phyloP scores from a whole-genome alignment of 345 rosid genomes.

The Citrus medica region DNA sequence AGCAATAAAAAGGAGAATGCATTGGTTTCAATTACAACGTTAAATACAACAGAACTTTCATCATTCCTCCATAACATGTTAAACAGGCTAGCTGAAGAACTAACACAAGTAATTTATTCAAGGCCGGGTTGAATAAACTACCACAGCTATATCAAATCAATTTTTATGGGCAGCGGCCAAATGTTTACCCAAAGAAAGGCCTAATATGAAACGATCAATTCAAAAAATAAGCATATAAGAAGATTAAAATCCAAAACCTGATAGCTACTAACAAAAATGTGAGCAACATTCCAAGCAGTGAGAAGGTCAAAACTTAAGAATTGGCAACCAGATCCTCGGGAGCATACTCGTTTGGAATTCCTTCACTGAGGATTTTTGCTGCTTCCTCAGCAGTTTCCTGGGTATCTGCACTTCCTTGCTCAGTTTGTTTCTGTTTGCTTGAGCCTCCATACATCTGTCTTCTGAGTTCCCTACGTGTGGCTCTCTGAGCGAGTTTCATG shows the following conservation, averaged over 20 bases:
- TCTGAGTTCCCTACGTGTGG: slow-evolving; percentile 60
- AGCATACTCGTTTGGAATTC: slow-evolving; percentile 29
- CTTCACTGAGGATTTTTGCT: slow-evolving; percentile 17
- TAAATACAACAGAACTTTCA: neutral
- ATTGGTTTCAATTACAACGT: neutral
- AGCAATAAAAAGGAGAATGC: neutral
- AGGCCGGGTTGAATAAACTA: neutral
- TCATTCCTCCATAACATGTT: neutral
- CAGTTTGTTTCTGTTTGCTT: slow-evolving; percentile 26
- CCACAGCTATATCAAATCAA: neutral
- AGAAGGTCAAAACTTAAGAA: slow-evolving; percentile 22
- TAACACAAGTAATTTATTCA: neutral
- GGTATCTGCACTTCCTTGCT: slow-evolving; percentile 22
- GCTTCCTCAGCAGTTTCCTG: slow-evolving; percentile 11
- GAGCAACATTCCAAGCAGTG: neutral
- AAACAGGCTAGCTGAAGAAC: neutral
- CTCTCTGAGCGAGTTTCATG: slow-evolving; percentile 62
- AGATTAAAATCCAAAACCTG: neutral
- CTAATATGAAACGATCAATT: neutral
- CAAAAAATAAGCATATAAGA: neutral
- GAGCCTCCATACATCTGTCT: slow-evolving; percentile 45
- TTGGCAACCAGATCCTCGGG: slow-evolving; percentile 41
- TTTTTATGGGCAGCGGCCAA: neutral
- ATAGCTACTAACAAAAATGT: slow-evolving; percentile 2
- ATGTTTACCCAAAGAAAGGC: neutral